Evolutionary conservation across 306 rosid genomes (phyloP).

Genomic region (Prunus campanulata): DNA sequence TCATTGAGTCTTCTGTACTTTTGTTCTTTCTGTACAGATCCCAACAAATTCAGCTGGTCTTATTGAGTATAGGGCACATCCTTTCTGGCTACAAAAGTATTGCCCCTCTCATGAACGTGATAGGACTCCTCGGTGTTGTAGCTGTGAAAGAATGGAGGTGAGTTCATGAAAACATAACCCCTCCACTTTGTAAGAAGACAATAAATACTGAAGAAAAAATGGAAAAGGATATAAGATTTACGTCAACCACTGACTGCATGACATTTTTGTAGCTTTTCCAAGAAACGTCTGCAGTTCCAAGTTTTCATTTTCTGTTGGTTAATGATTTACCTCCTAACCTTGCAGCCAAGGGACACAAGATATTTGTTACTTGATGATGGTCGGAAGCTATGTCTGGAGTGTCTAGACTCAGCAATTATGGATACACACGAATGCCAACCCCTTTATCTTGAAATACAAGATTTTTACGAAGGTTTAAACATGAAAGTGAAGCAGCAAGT

Average conservation of each 20-base stretch:
- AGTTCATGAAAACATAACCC: conserved; percentile 17
- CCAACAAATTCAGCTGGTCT: conserved; percentile 89
- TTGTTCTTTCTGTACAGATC: conserved; percentile 49
- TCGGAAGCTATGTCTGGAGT: conserved; percentile 88
- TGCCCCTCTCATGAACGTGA: conserved; percentile 96
- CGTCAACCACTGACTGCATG: neutral
- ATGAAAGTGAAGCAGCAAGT: conserved; percentile 98
- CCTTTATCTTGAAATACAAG: conserved; percentile 95
- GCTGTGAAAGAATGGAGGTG: conserved; percentile 99
- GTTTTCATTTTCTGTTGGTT: conserved; percentile 5
- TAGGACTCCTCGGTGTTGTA: conserved; percentile 95
- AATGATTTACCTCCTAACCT: conserved; percentile 33
- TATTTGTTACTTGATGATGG: conserved; percentile 93
- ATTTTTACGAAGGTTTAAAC: conserved; percentile 84
- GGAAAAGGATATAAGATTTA: neutral
- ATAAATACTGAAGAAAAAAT: neutral
- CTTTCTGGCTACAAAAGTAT: conserved; percentile 90
- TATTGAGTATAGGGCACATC: conserved; percentile 95
- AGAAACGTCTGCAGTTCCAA: neutral
- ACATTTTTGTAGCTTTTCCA: neutral
- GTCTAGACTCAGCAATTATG: conserved; percentile 94
- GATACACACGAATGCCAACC: conserved; percentile 98
- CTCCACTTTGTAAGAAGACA: conserved; percentile 4
- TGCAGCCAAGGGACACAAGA: conserved; percentile 80
- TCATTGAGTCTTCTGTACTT: neutral